Evolutionary conservation across 345 rosid genomes (phyloP), one percentile per base, ranked within the genome.

Genomic region (Lumnitzera littorea): DNA sequence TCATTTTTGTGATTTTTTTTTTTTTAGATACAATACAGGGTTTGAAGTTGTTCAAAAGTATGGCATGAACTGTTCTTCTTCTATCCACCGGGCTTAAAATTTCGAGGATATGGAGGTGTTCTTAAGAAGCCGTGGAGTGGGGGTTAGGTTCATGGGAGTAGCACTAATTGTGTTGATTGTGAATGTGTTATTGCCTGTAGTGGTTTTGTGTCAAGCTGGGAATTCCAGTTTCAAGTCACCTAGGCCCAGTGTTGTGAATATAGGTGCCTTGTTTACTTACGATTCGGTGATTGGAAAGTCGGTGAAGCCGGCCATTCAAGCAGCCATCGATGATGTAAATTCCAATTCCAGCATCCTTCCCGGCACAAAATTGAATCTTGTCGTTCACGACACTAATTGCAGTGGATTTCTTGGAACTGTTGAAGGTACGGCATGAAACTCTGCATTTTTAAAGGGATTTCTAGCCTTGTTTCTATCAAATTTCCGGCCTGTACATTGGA

Each of bases 251-350:
- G 64, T 62, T 65, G 74, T 87, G 29, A 85, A 61, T 20, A 76
- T 91, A n/a, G 98, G 95, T 63, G 80, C 84, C 76, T 58, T 91
- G 29, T 81, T 85, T 69, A 92, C 98, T 29, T 62, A 52, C 54
- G 64, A 85, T 73, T 92, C 96, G 17, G 81, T 80, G 52, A 89
- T 89, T 48, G 96, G 97, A 47, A 78, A 78, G 74, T 95, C 98
- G 12, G 88, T 82, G 10, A 62, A 43, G 56, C 87, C 79, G 0
- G 91, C 91, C 50, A 53, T 89, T 67, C 49, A 36, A 58, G 89
- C 82, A 50, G 97, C 97, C 7, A 68, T 89, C 48, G 80, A 71
- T 17, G 97, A 84, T 51, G 85, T 89, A 36, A 89, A 92, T 66
- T 64, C 84, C 61, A 81, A 85, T 71, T 75, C 83, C 51, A 74